Evolutionary conservation across 2,329 filamentous ascomycete species (phyloP).

Genomic region (Metarhizium robertsii): DNA sequence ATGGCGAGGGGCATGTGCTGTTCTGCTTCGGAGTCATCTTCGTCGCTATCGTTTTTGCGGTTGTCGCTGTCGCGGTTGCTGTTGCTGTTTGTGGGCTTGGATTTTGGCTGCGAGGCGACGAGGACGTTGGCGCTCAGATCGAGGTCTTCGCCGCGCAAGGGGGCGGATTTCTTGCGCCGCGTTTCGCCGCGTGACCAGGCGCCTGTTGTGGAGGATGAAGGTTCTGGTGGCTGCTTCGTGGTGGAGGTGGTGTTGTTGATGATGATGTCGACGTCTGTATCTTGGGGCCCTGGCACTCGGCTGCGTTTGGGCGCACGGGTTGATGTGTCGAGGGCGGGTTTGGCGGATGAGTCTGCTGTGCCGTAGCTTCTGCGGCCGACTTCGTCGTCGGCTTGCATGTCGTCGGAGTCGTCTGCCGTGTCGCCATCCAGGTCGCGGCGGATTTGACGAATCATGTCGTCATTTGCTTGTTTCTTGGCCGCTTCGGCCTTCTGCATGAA

Average conservation of each 20-base stretch:
- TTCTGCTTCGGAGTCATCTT: conserved; percentile 33
- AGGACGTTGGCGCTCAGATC: conserved; percentile 29
- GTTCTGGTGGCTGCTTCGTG: conserved; percentile 11
- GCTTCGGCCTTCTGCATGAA: conserved; percentile 93
- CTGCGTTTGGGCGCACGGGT: conserved; percentile 19
- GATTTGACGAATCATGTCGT: conserved; percentile 62
- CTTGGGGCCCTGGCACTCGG: conserved; percentile 9
- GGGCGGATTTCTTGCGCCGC: conserved; percentile 24
- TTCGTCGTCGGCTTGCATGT: conserved; percentile 44
- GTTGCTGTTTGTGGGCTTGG: not conserved
- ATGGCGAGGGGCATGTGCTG: conserved; percentile 47
- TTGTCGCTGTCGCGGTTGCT: conserved; percentile 5
- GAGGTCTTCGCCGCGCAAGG: conserved; percentile 25
- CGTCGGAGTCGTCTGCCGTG: conserved; percentile 36
- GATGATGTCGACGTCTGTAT: conserved; percentile 18
- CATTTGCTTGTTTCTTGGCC: conserved; percentile 67
- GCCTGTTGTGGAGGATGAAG: conserved; percentile 21
- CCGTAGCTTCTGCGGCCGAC: conserved; percentile 66
- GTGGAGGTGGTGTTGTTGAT: conserved; percentile 11
- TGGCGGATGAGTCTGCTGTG: conserved; percentile 24
- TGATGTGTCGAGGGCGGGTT: conserved; percentile 21
- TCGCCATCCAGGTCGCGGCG: conserved; percentile 62
- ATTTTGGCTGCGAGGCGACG: conserved; percentile 10
- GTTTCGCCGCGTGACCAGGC: conserved; percentile 32
- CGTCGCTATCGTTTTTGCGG: conserved; percentile 15